These are phyloP conservation scores for Fraxinus ornus DNA, from an alignment of 305 asterid species.

Conservation along the genomic window DNA sequence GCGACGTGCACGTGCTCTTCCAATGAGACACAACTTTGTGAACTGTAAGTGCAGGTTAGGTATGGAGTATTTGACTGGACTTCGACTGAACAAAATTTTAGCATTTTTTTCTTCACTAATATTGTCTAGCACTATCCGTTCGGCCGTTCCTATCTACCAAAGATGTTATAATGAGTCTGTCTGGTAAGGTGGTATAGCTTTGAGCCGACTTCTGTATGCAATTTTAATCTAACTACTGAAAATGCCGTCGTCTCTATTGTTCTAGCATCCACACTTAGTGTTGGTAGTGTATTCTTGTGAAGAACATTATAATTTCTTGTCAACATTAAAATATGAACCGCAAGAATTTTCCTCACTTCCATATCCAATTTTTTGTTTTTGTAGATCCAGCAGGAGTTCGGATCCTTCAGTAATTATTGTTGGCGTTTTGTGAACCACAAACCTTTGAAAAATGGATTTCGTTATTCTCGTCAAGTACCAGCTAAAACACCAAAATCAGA, in stretches of 20 bases:
- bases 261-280: too few relatives aligned
- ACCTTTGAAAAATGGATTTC: constrained; percentile 42
- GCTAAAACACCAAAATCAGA: constrained; percentile 85
- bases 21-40: background rate
- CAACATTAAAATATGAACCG: background rate
- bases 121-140: background rate
- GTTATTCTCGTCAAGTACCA: constrained; percentile 63
- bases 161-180: too few relatives aligned
- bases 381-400: constrained; percentile 72
- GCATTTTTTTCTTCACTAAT: background rate
- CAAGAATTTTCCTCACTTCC: background rate
- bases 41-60: background rate
- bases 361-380: constrained; percentile 1
- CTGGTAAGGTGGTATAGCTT: too few relatives aligned
- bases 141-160: too few relatives aligned
- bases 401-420: constrained; percentile 66
- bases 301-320: background rate
- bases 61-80: background rate
- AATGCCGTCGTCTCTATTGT: too few relatives aligned
- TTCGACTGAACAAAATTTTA: background rate
- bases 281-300: background rate
- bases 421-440: constrained; percentile 71
- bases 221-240: too few relatives aligned
- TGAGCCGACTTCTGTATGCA: too few relatives aligned
- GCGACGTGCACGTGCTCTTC: background rate